These are phyloP conservation scores for Potentilla sterilis DNA, from an alignment of 306 rosid species.

Conservation along the genomic window DNA sequence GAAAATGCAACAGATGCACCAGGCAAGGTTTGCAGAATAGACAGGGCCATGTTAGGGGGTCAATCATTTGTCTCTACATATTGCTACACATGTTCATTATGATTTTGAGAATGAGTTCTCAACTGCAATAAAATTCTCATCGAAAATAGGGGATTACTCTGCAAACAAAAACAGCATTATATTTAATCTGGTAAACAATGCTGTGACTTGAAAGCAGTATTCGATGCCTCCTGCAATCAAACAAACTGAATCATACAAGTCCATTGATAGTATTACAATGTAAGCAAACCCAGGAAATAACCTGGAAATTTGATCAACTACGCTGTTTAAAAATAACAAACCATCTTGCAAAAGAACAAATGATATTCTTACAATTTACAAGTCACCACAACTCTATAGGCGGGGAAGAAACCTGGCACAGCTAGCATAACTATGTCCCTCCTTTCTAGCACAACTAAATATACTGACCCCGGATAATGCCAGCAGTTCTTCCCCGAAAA, in stretches of 20 bases:
- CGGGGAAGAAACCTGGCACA: constrained; percentile 28
- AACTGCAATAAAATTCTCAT: too few relatives aligned
- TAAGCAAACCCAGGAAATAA: constrained; percentile 6
- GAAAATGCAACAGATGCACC: too few relatives aligned
- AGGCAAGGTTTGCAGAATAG: too few relatives aligned
- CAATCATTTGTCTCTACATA: too few relatives aligned
- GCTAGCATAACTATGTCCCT: constrained; percentile 21
- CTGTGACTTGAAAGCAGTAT: not conserved
- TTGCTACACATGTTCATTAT: too few relatives aligned
- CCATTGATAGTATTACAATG: not conserved
- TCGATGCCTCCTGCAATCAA: not conserved
- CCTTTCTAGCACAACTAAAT: constrained; percentile 18
- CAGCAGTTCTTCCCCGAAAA: constrained; percentile 32
- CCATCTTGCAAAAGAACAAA: not conserved
- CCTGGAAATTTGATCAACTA: not conserved
- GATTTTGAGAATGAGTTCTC: too few relatives aligned
- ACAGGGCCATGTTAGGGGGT: too few relatives aligned
- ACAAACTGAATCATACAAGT: not conserved
- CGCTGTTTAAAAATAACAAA: constrained; percentile 16
- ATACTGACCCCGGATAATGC: constrained; percentile 26
- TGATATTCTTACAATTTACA: constrained; percentile 40
- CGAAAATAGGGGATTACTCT: too few relatives aligned
- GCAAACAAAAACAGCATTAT: not conserved
- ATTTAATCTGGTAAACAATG: not conserved
- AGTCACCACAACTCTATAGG: constrained; percentile 38